A percentile compares a stretch with the other conserved stretches of the same genome.
Evolutionary conservation across 352 stramenopile genomes (phyloP).

Genomic region (Globisporangium heterothallicum): DNA sequence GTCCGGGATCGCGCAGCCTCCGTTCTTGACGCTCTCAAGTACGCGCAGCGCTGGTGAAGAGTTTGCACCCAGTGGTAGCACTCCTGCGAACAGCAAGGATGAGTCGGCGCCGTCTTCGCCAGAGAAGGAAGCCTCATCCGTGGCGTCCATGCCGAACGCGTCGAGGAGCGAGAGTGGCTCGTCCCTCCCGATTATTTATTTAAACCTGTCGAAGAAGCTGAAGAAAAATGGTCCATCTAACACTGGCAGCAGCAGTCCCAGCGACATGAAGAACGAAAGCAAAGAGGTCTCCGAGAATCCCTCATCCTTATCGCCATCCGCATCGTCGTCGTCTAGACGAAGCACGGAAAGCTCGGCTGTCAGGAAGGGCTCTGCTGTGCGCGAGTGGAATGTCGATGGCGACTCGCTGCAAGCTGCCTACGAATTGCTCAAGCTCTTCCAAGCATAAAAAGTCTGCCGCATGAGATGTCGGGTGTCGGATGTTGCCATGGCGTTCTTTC

Average conservation of each 20-base stretch:
- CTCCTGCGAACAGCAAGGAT: background rate
- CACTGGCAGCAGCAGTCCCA: background rate
- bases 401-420: conserved; percentile 70
- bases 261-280: background rate
- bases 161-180: conserved; percentile 46
- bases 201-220: conserved; percentile 67
- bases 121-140: background rate
- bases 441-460: background rate
- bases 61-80: background rate
- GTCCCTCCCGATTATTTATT: conserved; percentile 76
- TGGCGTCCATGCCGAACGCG: conserved; percentile 14
- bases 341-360: no score
- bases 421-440: conserved; percentile 53
- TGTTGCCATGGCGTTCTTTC: no score
- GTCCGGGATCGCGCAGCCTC: conserved; percentile 35
- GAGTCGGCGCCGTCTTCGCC: conserved; percentile 6
- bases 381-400: conserved; percentile 35
- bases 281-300: background rate
- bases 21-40: conserved; percentile 60
- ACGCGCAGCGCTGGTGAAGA: conserved; percentile 45
- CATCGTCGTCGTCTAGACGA: no score
- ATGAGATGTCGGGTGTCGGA: no score
- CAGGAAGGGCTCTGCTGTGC: no score
- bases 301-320: background rate
- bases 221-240: conserved; percentile 19